Percentiles rank a stretch among this genome's conserved stretches.
These are phyloP conservation scores for Brassica balearica DNA, from an alignment of 441 rosid species.

Conservation along the genomic window DNA sequence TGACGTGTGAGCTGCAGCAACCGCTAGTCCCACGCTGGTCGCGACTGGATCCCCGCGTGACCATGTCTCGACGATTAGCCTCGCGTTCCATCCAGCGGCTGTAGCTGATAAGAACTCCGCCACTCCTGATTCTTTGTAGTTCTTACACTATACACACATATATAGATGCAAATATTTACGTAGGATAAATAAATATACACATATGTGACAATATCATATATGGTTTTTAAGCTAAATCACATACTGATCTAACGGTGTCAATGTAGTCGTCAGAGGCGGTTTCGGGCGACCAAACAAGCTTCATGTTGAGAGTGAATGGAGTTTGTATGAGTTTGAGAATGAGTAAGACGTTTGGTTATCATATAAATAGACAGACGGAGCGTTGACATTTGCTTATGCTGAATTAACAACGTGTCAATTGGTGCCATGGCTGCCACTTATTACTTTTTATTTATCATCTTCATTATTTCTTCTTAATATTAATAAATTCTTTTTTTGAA, in stretches of 20 bases:
- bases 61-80: slow-evolving; percentile 77
- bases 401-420: slow-evolving; percentile 42
- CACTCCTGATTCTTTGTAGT: slow-evolving; percentile 59
- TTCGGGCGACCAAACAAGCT: slow-evolving; percentile 85
- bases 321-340: neutral
- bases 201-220: neutral
- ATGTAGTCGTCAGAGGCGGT: slow-evolving; percentile 69
- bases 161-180: slow-evolving; percentile 4
- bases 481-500: no score
- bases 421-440: slow-evolving; percentile 20
- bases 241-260: slow-evolving; percentile 64
- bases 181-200: neutral
- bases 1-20: slow-evolving; percentile 67
- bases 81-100: slow-evolving; percentile 90
- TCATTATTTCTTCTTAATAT: neutral
- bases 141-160: slow-evolving; percentile 50
- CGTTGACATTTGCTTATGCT: slow-evolving; percentile 46
- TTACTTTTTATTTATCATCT: slow-evolving; percentile 1
- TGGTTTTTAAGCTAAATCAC: neutral
- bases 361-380: slow-evolving; percentile 26
- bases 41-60: slow-evolving; percentile 58
- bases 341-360: slow-evolving; percentile 17
- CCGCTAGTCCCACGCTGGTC: slow-evolving; percentile 71
- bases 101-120: slow-evolving; percentile 83
- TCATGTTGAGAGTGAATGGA: slow-evolving; percentile 50